Evolutionary conservation across 2,329 filamentous ascomycete genomes (phyloP), one percentile per base, ranked within the genome.

Genomic region (Colletotrichum sp.): DNA sequence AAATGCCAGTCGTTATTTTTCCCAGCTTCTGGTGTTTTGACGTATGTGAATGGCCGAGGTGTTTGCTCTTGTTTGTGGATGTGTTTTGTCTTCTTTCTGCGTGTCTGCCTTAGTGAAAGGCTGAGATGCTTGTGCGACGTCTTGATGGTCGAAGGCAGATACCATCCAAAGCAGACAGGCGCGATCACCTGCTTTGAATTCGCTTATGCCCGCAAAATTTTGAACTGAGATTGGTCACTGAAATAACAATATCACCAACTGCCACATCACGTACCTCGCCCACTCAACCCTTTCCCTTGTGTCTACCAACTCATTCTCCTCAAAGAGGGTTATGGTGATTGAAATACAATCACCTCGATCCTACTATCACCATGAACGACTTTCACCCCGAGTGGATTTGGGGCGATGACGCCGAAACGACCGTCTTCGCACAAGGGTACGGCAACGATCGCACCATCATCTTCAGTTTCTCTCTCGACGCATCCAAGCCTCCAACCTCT

Each of bases 211-310:
- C 39, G 18, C 18, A 0, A 49, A n/a, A 49, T 12, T 5, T 52
- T 52, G n/a, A 52, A 52, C 10, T 52, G 44, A 52, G n/a, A 52
- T 7, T 52, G 44, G 12, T 52, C 44, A 7, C 44, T 52, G 44
- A 21, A 52, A 6, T 52, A 52, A 2, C 44, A 13, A 52, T 6
- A 52, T 21, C 44, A 52, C 12, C 44, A 52, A 52, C 12, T 52
- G 44, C 44, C 0, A 52, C 3, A 52, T 52, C 44, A 3, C 44
- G 2, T 24, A 52, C n/a, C 44, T 52, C 44, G 10, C n/a, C n/a
- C 12, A 7, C 44, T 52, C 44, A 4, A 7, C n/a, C 0, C 44
- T 52, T 4, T 52, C 0, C 44, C n/a, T 3, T 0, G n/a, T 4
- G 10, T 52, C 44, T 21, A 52, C 44, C 44, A 52, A 52, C n/a